A percentile compares a stretch with the other conserved stretches of the same genome.
phyloP scores from a whole-genome alignment of 2,329 filamentous ascomycete species.

The Diaporthe nobilis region DNA sequence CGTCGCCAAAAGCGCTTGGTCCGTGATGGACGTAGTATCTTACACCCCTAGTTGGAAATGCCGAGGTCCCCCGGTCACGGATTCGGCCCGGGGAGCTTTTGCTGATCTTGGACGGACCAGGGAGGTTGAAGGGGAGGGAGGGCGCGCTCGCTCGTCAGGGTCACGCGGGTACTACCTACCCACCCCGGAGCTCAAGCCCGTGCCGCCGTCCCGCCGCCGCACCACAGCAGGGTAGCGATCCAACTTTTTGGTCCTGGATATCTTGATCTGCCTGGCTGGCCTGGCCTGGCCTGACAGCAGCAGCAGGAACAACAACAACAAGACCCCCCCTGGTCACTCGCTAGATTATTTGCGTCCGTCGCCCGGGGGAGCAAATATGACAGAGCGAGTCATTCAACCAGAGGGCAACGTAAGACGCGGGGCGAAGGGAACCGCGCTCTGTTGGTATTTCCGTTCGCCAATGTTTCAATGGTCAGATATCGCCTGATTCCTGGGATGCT shows the following conservation, averaged over 20 bases:
- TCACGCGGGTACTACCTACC: not conserved
- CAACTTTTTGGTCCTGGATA: not conserved
- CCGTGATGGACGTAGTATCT: not conserved
- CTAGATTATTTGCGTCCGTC: not conserved
- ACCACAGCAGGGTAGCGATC: not conserved
- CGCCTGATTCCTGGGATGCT: not conserved
- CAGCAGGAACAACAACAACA: not conserved
- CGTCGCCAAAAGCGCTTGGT: not conserved
- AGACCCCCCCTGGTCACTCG: not conserved
- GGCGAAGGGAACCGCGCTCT: not conserved
- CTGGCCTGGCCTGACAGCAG: not conserved
- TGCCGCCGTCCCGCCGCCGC: constrained; percentile 14
- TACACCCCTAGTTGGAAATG: not conserved
- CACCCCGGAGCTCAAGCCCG: not conserved
- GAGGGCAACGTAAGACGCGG: not conserved
- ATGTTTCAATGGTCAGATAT: constrained; percentile 9
- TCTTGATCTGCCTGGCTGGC: not conserved
- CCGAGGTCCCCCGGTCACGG: constrained; percentile 21
- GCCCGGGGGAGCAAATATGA: not conserved
- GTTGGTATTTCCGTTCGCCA: constrained; percentile 27
- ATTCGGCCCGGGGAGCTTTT: constrained; percentile 1
- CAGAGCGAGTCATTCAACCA: constrained; percentile 15
- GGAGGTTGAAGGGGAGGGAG: not conserved
- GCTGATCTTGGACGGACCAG: not conserved
- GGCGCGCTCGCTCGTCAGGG: not conserved